phyloP scores from a whole-genome alignment of 2,329 filamentous ascomycete species.

The Alternaria brassicicola region DNA sequence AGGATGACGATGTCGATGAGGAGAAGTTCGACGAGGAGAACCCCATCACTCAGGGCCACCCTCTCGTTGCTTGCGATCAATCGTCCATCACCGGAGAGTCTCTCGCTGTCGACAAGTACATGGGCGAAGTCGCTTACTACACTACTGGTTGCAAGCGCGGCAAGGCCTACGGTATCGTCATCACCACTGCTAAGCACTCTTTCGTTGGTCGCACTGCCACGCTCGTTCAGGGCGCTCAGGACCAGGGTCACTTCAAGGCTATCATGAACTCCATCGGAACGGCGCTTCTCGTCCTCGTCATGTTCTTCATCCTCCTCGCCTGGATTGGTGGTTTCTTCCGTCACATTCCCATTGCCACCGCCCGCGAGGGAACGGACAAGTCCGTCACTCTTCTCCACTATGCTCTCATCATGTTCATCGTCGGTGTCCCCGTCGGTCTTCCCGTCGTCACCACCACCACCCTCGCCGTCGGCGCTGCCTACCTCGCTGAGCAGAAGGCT shows the following conservation, averaged over 20 bases:
- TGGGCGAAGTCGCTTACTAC: conserved; percentile 78
- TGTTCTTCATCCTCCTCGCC: conserved; percentile 75
- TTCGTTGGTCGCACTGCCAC: conserved; percentile 79
- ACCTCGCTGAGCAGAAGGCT: conserved; percentile 77
- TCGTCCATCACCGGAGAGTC: conserved; percentile 83
- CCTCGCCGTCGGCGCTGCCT: conserved; percentile 76
- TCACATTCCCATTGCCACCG: conserved; percentile 66
- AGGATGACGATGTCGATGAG: conserved; percentile 65
- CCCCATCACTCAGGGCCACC: conserved; percentile 64
- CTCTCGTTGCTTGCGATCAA: conserved; percentile 75
- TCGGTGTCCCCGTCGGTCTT: conserved; percentile 78
- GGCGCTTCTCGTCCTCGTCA: conserved; percentile 73
- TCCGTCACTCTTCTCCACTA: conserved; percentile 65
- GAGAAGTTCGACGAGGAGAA: conserved; percentile 62
- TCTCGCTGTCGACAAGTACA: conserved; percentile 78
- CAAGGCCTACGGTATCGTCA: conserved; percentile 73
- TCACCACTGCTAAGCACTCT: conserved; percentile 71
- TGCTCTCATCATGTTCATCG: conserved; percentile 65
- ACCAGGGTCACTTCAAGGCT: conserved; percentile 70
- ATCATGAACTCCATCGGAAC: conserved; percentile 85
- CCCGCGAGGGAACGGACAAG: conserved; percentile 57
- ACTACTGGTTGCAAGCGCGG: conserved; percentile 83
- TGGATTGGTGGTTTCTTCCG: conserved; percentile 84
- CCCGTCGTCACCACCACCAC: conserved; percentile 80
- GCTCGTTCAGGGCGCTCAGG: conserved; percentile 75